Evolutionary conservation across 352 stramenopile species (phyloP).

Genomic region (Globisporangium spinosum): DNA sequence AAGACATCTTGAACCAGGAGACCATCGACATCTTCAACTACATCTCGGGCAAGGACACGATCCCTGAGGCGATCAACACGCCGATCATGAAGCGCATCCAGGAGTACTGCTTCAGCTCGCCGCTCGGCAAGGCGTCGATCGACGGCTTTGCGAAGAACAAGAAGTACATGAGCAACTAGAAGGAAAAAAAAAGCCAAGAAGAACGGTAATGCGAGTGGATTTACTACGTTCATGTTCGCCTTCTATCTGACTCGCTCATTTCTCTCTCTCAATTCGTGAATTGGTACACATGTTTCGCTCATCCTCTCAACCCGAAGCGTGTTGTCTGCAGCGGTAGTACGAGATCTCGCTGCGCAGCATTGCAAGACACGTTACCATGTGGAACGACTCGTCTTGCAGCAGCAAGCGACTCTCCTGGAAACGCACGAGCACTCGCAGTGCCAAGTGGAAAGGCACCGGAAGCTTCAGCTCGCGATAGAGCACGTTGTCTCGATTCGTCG

Average conservation of each 20-base stretch:
- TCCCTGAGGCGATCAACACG: conserved; percentile 80
- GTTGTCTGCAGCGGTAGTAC: conserved; percentile 47
- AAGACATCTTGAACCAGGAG: conserved; percentile 95
- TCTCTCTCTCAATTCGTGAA: neutral
- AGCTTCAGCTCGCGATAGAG: conserved; percentile 50
- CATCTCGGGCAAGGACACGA: conserved; percentile 85
- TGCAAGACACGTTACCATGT: conserved; percentile 47
- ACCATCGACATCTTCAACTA: conserved; percentile 99
- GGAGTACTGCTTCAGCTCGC: conserved; percentile 85
- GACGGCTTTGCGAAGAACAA: conserved; percentile 76
- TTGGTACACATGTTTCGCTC: neutral
- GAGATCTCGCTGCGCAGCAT: conserved; percentile 42
- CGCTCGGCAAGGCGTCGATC: conserved; percentile 87
- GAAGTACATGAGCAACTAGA: conserved; percentile 85
- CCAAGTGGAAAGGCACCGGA: conserved; percentile 51
- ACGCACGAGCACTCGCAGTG: conserved; percentile 43
- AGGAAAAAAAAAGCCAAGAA: neutral
- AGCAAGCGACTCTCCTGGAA: conserved; percentile 61
- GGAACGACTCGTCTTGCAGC: conserved; percentile 40
- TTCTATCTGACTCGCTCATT: neutral
- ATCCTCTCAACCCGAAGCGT: neutral
- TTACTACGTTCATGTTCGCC: neutral
- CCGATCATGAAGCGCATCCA: conserved; percentile 91
- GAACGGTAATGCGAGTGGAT: neutral
- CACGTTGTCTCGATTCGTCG: conserved; percentile 57